Conservation (phyloP, 768 basidiomycete species). For the Leucocoprinus birnbaumii region DNA sequence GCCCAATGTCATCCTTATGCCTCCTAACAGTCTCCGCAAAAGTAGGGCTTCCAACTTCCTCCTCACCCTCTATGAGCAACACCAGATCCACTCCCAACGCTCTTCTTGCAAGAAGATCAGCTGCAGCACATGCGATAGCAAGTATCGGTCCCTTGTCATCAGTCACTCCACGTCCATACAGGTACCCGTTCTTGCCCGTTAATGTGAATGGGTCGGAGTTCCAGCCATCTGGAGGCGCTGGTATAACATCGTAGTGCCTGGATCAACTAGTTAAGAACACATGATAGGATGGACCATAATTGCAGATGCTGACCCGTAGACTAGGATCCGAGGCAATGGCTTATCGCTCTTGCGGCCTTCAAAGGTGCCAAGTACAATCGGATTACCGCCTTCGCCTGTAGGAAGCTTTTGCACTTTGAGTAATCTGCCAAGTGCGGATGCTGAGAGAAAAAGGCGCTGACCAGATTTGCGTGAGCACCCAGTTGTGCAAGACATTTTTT, state of each 20-base stretch:
- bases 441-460: constrained; percentile 27
- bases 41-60: constrained; percentile 90
- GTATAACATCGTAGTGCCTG: constrained; percentile 97
- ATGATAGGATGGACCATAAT: neutral
- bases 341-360: constrained; percentile 58
- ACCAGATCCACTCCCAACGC: constrained; percentile 85
- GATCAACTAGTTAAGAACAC: neutral
- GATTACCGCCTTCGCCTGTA: constrained; percentile 74
- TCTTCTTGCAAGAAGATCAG: constrained; percentile 68
- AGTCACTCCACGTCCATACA: constrained; percentile 88
- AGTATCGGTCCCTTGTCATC: constrained; percentile 97
- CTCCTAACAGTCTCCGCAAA: constrained; percentile 74
- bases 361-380: constrained; percentile 89
- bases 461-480: constrained; percentile 79
- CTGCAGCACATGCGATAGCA: constrained; percentile 87
- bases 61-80: constrained; percentile 93
- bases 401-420: constrained; percentile 51
- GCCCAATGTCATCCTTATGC: constrained; percentile 81
- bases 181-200: constrained; percentile 80
- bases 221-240: constrained; percentile 76
- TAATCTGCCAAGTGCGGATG: neutral
- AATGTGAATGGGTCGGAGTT: constrained; percentile 79
- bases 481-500: constrained; percentile 86
- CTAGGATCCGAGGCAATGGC: constrained; percentile 72
- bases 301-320: constrained; percentile 76